Evolutionary conservation across 2,329 filamentous ascomycete species (phyloP).

Genomic region (Diaporthe velutina): DNA sequence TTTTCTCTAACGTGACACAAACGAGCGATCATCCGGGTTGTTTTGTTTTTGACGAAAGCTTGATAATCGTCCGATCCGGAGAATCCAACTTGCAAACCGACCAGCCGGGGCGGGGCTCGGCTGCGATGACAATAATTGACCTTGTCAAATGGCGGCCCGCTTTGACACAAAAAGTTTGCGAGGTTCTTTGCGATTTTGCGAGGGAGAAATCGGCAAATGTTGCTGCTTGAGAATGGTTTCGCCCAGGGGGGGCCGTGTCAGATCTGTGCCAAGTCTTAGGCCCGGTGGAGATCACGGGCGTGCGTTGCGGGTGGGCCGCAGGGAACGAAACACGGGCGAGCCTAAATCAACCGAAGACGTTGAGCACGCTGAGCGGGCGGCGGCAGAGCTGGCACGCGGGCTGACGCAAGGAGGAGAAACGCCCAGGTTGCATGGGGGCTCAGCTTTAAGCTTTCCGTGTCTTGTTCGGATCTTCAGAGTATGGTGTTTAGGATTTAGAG

Average conservation of each 20-base stretch:
- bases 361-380: not conserved
- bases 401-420: not conserved
- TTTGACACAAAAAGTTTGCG: not conserved
- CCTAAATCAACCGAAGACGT: conserved; percentile 14
- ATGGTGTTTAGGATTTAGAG: conserved; percentile 25
- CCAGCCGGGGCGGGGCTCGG: not conserved
- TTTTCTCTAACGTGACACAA: not conserved
- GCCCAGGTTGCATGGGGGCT: not conserved
- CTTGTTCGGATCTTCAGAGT: conserved; percentile 26
- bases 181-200: not conserved
- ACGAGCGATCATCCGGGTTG: not conserved
- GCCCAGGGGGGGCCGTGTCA: not conserved
- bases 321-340: conserved; percentile 27
- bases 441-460: conserved; percentile 7
- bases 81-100: not conserved
- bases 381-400: not conserved
- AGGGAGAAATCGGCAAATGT: conserved; percentile 19
- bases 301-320: conserved; percentile 11
- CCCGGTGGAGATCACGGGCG: conserved; percentile 24
- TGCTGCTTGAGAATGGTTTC: conserved; percentile 7
- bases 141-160: not conserved
- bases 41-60: conserved; percentile 5
- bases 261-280: conserved; percentile 27
- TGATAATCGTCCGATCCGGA: not conserved
- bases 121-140: not conserved